These are phyloP conservation scores for Russula vinacea DNA, from an alignment of 768 basidiomycete species.

Conservation along the genomic window DNA sequence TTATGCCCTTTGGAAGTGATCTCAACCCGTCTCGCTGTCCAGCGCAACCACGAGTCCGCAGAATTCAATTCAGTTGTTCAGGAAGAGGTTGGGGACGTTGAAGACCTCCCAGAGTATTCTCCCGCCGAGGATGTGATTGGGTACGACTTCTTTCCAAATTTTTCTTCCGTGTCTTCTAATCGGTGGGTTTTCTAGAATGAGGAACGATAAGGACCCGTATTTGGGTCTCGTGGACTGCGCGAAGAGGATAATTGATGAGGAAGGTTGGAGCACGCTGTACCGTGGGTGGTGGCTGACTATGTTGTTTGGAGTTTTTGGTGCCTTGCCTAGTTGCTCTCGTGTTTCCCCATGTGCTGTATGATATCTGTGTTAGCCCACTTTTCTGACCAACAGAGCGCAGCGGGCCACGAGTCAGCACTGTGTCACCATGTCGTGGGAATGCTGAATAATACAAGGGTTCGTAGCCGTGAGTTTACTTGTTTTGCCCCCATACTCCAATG, in stretches of 20 bases:
- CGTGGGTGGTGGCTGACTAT: slow-evolving; percentile 86
- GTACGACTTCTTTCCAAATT: slow-evolving; percentile 40
- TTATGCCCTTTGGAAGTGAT: slow-evolving; percentile 81
- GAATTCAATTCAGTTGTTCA: slow-evolving; percentile 74
- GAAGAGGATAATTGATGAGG: slow-evolving; percentile 74
- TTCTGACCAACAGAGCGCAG: background rate
- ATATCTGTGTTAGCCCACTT: slow-evolving; percentile 12
- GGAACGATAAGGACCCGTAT: slow-evolving; percentile 80
- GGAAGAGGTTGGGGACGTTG: slow-evolving; percentile 64
- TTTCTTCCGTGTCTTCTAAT: slow-evolving; percentile 4
- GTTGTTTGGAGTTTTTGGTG: slow-evolving; percentile 56
- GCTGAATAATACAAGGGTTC: slow-evolving; percentile 15
- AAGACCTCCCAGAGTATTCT: slow-evolving; percentile 59
- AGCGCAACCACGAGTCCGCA: slow-evolving; percentile 75
- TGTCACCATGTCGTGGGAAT: slow-evolving; percentile 13
- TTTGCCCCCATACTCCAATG: slow-evolving; percentile 36
- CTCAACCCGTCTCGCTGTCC: slow-evolving; percentile 72
- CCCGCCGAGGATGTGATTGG: slow-evolving; percentile 82
- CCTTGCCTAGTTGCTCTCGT: slow-evolving; percentile 38
- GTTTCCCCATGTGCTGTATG: background rate
- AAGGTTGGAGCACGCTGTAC: slow-evolving; percentile 69
- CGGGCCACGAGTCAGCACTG: background rate
- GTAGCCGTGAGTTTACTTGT: background rate
- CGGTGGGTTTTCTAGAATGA: slow-evolving; percentile 32
- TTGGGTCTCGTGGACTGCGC: slow-evolving; percentile 69